Base-by-base conservation (phyloP, 139 green algal species). In the Raphidocelis subcapitata region DNA sequence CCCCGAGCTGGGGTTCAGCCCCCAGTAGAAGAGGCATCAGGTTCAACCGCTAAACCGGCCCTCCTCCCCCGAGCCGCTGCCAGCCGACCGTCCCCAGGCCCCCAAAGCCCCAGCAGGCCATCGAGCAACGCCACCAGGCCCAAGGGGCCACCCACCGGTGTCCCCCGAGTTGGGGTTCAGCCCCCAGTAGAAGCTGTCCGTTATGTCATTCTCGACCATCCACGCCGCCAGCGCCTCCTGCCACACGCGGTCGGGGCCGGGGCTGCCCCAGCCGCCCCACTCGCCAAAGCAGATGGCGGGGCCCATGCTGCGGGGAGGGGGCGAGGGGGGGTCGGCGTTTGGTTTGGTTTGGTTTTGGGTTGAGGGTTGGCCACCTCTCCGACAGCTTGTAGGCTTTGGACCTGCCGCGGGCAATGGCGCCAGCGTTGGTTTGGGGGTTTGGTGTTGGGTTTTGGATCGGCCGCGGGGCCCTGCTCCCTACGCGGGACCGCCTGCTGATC, bases 151-250 rank as follows among this genome's bases (percentile, higher is more conserved):
- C 52, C 41, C 33, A 73, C 62, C 67, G 8, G 68, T 77, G 37
- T 77, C 75, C 3, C 68, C 75, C 10, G 32, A 65, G 55, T 81
- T 77, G 26, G 68, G 69, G 33, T 81, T 76, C 20, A 76, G 32
- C 26, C 76, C 77, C 76, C 76, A 82, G 64, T 75, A 77, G 69
- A 82, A 82, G 41, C 29, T 56, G 69, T 74, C 66, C 2, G 61
- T 79, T 15, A 79, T 62, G 37, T 47, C 77, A 33, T 52, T 73
- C 16, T 76, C 60, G 10, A 29, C 8, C 36, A 79, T 65, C 51
- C 54, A 83, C 0, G 31, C 21, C 2, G 72, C 77, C n/a, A 83
- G 28, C 23, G 35, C n/a, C 4, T 67, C 18, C 66, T 75, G 65
- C 77, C 72, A 79, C 4, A 44, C 37, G 20, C 46, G 21, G 26